Evolutionary conservation across 805 yeast species (phyloP).

Genomic region (Clavispora fructus): DNA sequence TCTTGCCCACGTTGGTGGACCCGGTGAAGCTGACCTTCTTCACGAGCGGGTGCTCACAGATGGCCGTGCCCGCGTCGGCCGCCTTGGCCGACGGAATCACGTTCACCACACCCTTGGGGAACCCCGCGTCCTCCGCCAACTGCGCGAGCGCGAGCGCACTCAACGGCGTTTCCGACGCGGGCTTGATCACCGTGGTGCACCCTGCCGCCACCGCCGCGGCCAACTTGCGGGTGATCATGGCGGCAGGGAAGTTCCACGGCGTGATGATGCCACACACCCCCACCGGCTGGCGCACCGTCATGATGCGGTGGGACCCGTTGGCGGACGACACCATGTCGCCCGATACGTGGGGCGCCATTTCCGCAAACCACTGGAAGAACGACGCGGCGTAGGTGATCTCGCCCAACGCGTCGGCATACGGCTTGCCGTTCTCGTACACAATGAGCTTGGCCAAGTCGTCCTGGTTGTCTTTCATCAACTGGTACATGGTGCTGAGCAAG

Average conservation of each 20-base stretch:
- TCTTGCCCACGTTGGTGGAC: conserved; percentile 17
- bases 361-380: conserved; percentile 87
- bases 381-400: conserved; percentile 65
- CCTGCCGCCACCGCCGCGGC: conserved; percentile 81
- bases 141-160: conserved; percentile 64
- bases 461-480: conserved; percentile 49
- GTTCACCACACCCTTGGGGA: conserved; percentile 67
- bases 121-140: conserved; percentile 60
- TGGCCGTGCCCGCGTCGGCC: conserved; percentile 45
- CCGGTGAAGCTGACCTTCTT: conserved; percentile 17
- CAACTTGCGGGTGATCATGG: conserved; percentile 69
- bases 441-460: conserved; percentile 62
- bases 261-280: conserved; percentile 78
- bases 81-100: conserved; percentile 46
- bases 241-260: conserved; percentile 83
- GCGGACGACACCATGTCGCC: conserved; percentile 66
- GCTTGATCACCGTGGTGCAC: conserved; percentile 71
- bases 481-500: conserved; percentile 47
- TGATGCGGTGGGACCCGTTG: conserved; percentile 42
- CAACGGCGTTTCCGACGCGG: conserved; percentile 72
- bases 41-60: conserved; percentile 35
- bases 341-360: conserved; percentile 66
- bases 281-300: conserved; percentile 66
- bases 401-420: conserved; percentile 65
- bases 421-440: conserved; percentile 72